A percentile compares a stretch with the other conserved stretches of the same genome.
phyloP scores from a whole-genome alignment of 1,284 basidiomycete species.

The Marasmius fiardii region DNA sequence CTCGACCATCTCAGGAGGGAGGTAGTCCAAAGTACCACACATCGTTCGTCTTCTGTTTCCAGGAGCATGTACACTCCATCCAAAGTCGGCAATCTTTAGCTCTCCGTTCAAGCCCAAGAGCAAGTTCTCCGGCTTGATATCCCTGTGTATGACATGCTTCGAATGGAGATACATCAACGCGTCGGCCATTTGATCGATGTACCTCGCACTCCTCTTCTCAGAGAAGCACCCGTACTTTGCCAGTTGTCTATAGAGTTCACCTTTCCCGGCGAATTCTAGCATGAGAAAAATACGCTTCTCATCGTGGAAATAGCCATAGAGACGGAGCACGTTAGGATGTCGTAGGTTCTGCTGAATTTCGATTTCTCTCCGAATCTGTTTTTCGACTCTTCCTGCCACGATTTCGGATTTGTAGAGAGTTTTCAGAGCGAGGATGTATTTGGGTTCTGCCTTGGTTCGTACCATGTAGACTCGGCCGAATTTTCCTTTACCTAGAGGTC shows the following conservation, averaged over 20 bases:
- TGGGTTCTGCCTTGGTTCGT: constrained; percentile 82
- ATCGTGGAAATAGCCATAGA: constrained; percentile 73
- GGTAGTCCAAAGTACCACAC: constrained; percentile 95
- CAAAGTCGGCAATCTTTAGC: constrained; percentile 98
- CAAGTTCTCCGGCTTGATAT: constrained; percentile 99
- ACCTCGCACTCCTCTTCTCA: constrained; percentile 41
- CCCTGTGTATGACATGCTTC: constrained; percentile 98
- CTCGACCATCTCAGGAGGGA: constrained; percentile 99
- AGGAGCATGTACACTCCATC: constrained; percentile 98
- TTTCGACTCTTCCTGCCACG: constrained; percentile 65
- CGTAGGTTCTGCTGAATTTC: constrained; percentile 97
- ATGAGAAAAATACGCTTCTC: constrained; percentile 65
- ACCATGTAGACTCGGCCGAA: constrained; percentile 99
- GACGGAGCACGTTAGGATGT: constrained; percentile 90
- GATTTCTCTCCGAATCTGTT: constrained; percentile 94
- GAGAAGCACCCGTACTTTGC: constrained; percentile 56
- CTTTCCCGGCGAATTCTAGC: constrained; percentile 66
- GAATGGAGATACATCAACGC: constrained; percentile 90
- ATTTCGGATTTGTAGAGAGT: constrained; percentile 83
- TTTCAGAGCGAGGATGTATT: constrained; percentile 96
- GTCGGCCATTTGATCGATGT: constrained; percentile 98
- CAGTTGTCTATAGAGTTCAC: constrained; percentile 88
- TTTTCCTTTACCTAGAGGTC: constrained; percentile 96
- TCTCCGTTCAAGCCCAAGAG: constrained; percentile 95
- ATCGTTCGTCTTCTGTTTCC: constrained; percentile 86